Evolutionary conservation across 805 yeast species (phyloP).

Genomic region (Saturnispora ahearnii): DNA sequence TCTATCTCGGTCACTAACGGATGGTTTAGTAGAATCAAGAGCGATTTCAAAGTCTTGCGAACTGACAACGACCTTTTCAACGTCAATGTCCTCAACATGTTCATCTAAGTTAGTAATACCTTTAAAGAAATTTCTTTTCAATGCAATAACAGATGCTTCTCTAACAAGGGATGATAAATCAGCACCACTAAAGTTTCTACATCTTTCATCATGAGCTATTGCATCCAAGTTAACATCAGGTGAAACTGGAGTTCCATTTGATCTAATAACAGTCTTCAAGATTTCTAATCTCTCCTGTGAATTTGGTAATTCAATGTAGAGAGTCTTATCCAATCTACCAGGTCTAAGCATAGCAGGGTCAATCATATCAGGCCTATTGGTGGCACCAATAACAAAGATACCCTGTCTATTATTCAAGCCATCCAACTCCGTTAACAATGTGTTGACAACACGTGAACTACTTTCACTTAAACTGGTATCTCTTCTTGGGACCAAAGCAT

Average conservation of each 20-base stretch:
- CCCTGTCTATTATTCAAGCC: slow-evolving; percentile 91
- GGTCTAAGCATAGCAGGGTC: slow-evolving; percentile 98
- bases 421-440: slow-evolving; percentile 87
- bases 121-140: slow-evolving; percentile 63
- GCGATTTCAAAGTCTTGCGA: slow-evolving; percentile 63
- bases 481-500: slow-evolving; percentile 91
- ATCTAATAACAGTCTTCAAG: slow-evolving; percentile 59
- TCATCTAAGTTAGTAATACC: slow-evolving; percentile 41
- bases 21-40: slow-evolving; percentile 68
- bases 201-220: slow-evolving; percentile 67
- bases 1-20: slow-evolving; percentile 83
- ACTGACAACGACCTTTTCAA: slow-evolving; percentile 42
- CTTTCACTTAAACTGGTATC: slow-evolving; percentile 83
- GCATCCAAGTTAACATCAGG: slow-evolving; percentile 47
- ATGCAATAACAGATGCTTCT: slow-evolving; percentile 87
- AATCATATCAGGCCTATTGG: slow-evolving; percentile 96
- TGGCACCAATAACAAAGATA: slow-evolving; percentile 91
- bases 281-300: slow-evolving; percentile 75
- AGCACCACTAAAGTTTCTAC: slow-evolving; percentile 92
- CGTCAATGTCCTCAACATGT: slow-evolving; percentile 19
- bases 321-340: slow-evolving; percentile 87
- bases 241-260: slow-evolving; percentile 70
- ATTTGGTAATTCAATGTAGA: slow-evolving; percentile 83
- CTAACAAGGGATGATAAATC: slow-evolving; percentile 86
- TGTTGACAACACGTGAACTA: slow-evolving; percentile 88